Evolutionary conservation across 2,329 filamentous ascomycete genomes (phyloP), one percentile per base, ranked within the genome.

Genomic region (Xylariaceae sp.): DNA sequence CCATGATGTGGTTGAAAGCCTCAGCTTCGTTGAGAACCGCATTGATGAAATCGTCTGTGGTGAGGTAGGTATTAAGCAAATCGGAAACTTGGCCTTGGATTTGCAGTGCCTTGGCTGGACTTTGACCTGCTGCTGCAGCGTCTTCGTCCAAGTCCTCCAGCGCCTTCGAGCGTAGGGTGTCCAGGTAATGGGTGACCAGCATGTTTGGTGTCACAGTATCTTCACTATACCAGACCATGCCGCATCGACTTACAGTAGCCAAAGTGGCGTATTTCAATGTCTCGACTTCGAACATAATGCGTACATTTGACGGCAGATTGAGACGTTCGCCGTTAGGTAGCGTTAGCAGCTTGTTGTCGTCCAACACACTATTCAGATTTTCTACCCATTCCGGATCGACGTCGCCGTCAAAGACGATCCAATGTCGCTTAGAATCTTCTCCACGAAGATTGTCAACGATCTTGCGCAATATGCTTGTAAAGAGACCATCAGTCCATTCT

Each of bases 201-300:
- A 99, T 96, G 58, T 81, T 81, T 1, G 92, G 82, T 31, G 90
- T 92, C 38, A 99, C 92, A 27, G 91, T 97, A 65, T 99, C 95
- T 62, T 96, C 92, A 66, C 90, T 99, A 73, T 97, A 99, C 94
- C 94, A 99, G 12, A 99, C 95, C 94, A 99, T 99, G 78, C 94
- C 94, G 68, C 94, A 99, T 73, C 94, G 90, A 84, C 89, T 95
- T 65, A 99, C 94, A n/a, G 94, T 99, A 48, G 94, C 94, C 40
- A 99, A 81, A 0, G 94, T 99, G 35, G 94, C 94, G 66, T 99
- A 99, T 66, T 95, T 96, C 52, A 99, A 77, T 3, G 86, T 97
- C 73, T 99, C 95, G 33, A 99, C 94, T 74, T 99, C 94, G 64
- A 99, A 99, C 91, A 99, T 96, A 71, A 99, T 95, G 59, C 95